Evolutionary conservation across 73 alveolate species (phyloP).

Genomic region (Paraurostyla sp.): DNA sequence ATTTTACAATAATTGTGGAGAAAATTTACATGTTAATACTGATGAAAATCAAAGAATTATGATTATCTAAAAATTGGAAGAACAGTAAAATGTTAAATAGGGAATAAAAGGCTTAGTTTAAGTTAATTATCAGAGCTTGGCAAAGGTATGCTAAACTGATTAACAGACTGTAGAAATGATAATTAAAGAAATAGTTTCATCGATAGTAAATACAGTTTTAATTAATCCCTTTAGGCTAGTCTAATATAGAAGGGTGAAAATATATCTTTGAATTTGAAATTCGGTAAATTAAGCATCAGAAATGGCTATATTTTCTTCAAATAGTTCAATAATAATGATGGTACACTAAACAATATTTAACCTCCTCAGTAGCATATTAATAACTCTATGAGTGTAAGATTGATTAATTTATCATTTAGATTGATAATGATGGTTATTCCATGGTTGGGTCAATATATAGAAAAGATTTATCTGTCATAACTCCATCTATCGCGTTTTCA

Average conservation of each 20-base stretch:
- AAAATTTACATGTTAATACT: neutral
- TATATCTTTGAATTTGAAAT: neutral
- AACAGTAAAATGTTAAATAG: neutral
- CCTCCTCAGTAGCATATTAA: neutral
- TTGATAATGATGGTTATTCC: neutral
- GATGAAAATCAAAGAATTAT: neutral
- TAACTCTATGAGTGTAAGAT: too few relatives aligned
- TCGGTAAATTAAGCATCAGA: conserved; percentile 12
- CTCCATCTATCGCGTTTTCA: neutral
- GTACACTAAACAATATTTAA: neutral
- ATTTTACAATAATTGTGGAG: too few relatives aligned
- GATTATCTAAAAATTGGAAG: neutral
- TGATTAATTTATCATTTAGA: neutral
- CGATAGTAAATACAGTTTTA: neutral
- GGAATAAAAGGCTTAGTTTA: neutral
- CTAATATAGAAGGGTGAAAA: conserved; percentile 17
- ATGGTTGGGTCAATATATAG: conserved; percentile 22
- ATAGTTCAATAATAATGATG: neutral
- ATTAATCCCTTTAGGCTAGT: neutral
- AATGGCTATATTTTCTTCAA: conserved; percentile 11
- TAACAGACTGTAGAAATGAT: conserved; percentile 14
- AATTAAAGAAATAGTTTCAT: neutral
- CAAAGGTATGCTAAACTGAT: conserved; percentile 32
- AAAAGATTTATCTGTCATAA: conserved; percentile 26
- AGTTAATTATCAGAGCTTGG: neutral